A percentile compares a stretch with the other conserved stretches of the same genome.
Conservation (phyloP, 176 grass and related monocot species). For the Carex littledalei region DNA sequence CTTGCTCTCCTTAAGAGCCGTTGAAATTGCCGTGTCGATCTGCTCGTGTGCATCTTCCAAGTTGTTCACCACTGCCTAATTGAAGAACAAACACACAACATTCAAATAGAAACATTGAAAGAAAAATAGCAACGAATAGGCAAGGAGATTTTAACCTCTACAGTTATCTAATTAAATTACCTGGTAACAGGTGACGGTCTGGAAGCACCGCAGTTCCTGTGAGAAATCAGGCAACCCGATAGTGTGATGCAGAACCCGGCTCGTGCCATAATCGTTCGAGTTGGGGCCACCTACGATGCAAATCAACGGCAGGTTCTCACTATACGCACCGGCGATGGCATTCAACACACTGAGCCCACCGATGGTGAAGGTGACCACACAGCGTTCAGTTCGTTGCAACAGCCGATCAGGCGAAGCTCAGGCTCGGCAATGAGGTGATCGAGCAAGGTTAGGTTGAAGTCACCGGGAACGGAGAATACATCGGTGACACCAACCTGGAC, state of each 20-base stretch:
- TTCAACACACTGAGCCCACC: constrained; percentile 66
- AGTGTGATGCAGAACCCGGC: constrained; percentile 66
- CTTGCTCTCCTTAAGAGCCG: constrained; percentile 70
- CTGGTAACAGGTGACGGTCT: constrained; percentile 60
- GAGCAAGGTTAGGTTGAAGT: constrained; percentile 77
- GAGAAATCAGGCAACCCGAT: constrained; percentile 69
- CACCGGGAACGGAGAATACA: constrained; percentile 64
- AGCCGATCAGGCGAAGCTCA: constrained; percentile 34
- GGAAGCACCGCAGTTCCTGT: constrained; percentile 76
- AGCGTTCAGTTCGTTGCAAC: constrained; percentile 74
- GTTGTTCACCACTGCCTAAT: constrained; percentile 50
- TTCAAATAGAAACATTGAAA: neutral
- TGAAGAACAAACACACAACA: neutral
- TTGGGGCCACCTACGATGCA: constrained; percentile 63
- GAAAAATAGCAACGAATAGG: neutral
- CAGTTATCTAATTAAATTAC: neutral
- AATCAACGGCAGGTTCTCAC: constrained; percentile 53
- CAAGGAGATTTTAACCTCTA: neutral
- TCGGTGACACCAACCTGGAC: constrained; percentile 49
- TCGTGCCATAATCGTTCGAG: constrained; percentile 70
- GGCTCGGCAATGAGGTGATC: constrained; percentile 61
- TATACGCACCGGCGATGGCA: constrained; percentile 62
- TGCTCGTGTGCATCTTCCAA: constrained; percentile 64
- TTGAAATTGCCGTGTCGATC: constrained; percentile 66
- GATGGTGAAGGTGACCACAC: constrained; percentile 65